Conservation (phyloP, 192 early-diverging fungal species). For the Paraglomus brasilianum region DNA sequence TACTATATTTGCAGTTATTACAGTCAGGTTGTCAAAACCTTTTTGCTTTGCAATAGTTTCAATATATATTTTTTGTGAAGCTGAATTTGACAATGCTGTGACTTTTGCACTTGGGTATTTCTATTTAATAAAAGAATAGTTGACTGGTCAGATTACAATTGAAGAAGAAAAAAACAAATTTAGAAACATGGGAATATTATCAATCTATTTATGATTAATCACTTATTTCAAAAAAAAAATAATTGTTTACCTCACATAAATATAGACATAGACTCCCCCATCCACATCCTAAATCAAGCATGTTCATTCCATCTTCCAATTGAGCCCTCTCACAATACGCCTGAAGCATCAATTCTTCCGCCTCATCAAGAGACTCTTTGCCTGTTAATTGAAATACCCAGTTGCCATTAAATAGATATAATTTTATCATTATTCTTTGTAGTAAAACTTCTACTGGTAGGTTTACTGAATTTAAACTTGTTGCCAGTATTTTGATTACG, state of each 20-base stretch:
- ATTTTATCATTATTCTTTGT: no score
- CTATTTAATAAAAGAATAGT: no score
- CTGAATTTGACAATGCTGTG: slow-evolving; percentile 60
- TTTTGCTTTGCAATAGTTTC: slow-evolving; percentile 33
- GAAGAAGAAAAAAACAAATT: no score
- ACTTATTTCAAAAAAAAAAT: no score
- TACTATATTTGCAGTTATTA: slow-evolving; percentile 60
- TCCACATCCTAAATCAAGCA: slow-evolving; percentile 65
- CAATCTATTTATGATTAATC: no score
- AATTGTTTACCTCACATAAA: slow-evolving; percentile 53
- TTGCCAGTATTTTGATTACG: neutral
- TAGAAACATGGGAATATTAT: no score
- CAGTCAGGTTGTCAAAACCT: slow-evolving; percentile 52
- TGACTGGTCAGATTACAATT: no score
- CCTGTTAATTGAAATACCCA: no score
- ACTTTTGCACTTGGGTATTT: slow-evolving; percentile 56
- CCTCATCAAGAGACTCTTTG: slow-evolving; percentile 43
- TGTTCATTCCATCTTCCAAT: slow-evolving; percentile 54
- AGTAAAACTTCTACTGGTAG: neutral
- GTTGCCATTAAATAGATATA: no score
- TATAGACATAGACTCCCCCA: slow-evolving; percentile 62
- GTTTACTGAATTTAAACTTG: neutral
- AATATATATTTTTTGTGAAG: slow-evolving; percentile 54
- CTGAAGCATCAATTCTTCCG: slow-evolving; percentile 61
- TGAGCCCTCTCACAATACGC: slow-evolving; percentile 51